Percentiles rank a stretch among this genome's conserved stretches.
These are phyloP conservation scores for Metahyphopichia silvanorum DNA, from an alignment of 805 yeast species.

Conservation along the genomic window DNA sequence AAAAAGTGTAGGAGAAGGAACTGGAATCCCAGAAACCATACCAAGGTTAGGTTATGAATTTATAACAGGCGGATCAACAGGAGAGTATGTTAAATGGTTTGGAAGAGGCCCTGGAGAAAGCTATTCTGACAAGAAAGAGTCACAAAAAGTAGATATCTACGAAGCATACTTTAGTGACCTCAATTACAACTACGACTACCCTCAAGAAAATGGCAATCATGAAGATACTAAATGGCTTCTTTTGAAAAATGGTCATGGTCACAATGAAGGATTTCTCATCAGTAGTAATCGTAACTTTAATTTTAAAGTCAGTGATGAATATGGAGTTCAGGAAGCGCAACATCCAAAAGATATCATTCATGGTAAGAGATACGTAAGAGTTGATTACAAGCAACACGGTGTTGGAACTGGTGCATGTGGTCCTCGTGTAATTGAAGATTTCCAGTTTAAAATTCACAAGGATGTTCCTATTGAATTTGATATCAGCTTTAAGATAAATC, in stretches of 20 bases:
- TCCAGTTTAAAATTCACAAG: constrained; percentile 6
- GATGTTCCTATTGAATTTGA: not conserved
- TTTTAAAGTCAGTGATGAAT: constrained; percentile 13
- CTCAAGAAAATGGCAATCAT: constrained; percentile 36
- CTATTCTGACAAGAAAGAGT: constrained; percentile 26
- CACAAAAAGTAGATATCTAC: constrained; percentile 20
- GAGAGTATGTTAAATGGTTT: constrained; percentile 22
- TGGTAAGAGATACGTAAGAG: constrained; percentile 10
- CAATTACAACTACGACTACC: constrained; percentile 25
- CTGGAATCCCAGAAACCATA: constrained; percentile 16
- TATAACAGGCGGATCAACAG: constrained; percentile 9
- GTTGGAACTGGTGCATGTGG: constrained; percentile 17
- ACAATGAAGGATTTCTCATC: constrained; percentile 6
- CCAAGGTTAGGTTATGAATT: constrained; percentile 34
- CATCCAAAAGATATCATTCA: constrained; percentile 13
- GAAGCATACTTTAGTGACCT: constrained; percentile 10
- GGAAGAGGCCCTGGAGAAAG: constrained; percentile 35
- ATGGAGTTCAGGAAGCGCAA: constrained; percentile 10
- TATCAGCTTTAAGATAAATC: too few species aligned
- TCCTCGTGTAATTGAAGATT: constrained; percentile 9
- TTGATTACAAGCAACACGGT: constrained; percentile 16
- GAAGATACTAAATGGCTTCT: constrained; percentile 25
- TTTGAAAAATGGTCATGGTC: constrained; percentile 3
- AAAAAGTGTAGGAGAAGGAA: constrained; percentile 2
- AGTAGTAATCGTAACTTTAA: constrained; percentile 6